Evolutionary conservation across 2,329 filamentous ascomycete genomes (phyloP).

Genomic region (Aspergillus flavus): DNA sequence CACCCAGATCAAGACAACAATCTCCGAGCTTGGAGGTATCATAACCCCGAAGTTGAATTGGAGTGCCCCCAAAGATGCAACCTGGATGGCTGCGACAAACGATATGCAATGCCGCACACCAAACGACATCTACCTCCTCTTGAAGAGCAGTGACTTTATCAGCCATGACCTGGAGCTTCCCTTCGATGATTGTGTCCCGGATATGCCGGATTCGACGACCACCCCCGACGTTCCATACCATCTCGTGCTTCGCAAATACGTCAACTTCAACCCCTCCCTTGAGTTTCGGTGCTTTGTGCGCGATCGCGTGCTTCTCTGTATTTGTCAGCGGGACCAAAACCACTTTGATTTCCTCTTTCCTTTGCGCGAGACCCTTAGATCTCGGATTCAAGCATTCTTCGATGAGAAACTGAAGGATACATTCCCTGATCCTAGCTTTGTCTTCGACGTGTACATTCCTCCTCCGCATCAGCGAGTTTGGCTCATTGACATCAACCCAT

Average conservation of each 20-base stretch:
- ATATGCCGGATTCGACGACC: conserved; percentile 24
- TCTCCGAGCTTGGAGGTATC: conserved; percentile 78
- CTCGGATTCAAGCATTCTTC: conserved; percentile 77
- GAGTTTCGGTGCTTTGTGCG: conserved; percentile 97
- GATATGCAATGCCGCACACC: conserved; percentile 86
- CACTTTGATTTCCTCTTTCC: conserved; percentile 80
- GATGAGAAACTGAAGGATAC: conserved; percentile 70
- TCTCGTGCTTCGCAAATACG: conserved; percentile 84
- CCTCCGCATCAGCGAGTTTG: conserved; percentile 73
- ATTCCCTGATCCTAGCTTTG: conserved; percentile 82
- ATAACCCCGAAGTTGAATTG: conserved; percentile 96
- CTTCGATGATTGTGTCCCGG: conserved; percentile 71
- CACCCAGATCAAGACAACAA: conserved; percentile 72
- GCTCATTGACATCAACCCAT: conserved; percentile 93
- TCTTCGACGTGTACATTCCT: conserved; percentile 92
- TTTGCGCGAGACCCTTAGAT: conserved; percentile 67
- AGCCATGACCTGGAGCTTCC: conserved; percentile 93
- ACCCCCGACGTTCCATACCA: conserved; percentile 66
- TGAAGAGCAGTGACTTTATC: conserved; percentile 93
- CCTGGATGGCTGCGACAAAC: conserved; percentile 85
- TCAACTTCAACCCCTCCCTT: conserved; percentile 83
- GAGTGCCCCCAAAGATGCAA: conserved; percentile 94
- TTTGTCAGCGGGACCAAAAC: conserved; percentile 88
- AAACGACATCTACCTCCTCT: conserved; percentile 88
- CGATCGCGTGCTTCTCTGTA: conserved; percentile 73